phyloP scores from a whole-genome alignment of 306 rosid species.

The Malus asiatica region DNA sequence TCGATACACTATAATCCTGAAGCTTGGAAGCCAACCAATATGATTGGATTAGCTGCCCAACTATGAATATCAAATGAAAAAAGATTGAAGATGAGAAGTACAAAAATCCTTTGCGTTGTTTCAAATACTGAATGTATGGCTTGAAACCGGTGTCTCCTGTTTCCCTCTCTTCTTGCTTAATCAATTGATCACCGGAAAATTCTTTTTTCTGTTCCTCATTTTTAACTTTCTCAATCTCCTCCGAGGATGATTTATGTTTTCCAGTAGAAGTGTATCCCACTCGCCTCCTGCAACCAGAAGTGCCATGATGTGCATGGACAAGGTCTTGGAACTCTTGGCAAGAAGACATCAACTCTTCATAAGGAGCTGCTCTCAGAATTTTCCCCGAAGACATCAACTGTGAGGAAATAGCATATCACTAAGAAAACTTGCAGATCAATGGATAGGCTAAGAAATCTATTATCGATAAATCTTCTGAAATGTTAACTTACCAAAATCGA shows the following conservation, averaged over 20 bases:
- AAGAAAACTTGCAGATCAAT: not conserved
- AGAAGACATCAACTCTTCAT: conserved; percentile 28
- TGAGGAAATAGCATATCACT: not conserved
- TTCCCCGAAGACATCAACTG: conserved; percentile 53
- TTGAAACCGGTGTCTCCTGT: conserved; percentile 42
- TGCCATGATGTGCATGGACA: conserved; percentile 48
- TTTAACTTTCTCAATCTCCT: conserved; percentile 14
- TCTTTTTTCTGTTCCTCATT: not conserved
- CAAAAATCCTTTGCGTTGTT: conserved; percentile 36
- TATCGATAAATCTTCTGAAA: not conserved
- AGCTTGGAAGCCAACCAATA: conserved; percentile 55
- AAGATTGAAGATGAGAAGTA: conserved; percentile 16
- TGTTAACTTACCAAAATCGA: conserved; percentile 29
- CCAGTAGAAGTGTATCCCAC: not conserved
- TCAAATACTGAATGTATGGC: conserved; percentile 50
- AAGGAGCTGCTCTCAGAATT: conserved; percentile 38
- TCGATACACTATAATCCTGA: conserved; percentile 21
- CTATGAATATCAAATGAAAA: conserved; percentile 16
- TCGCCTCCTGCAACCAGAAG: conserved; percentile 26
- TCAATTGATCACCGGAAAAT: conserved; percentile 30
- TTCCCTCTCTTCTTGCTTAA: conserved; percentile 51
- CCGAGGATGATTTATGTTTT: not conserved
- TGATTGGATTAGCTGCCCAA: conserved; percentile 37
- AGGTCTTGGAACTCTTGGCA: conserved; percentile 50
- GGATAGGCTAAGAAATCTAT: not conserved